A percentile compares a stretch with the other conserved stretches of the same genome.
Evolutionary conservation across 108 stramenopile genomes (phyloP).

Genomic region (Fistulifera solaris): DNA sequence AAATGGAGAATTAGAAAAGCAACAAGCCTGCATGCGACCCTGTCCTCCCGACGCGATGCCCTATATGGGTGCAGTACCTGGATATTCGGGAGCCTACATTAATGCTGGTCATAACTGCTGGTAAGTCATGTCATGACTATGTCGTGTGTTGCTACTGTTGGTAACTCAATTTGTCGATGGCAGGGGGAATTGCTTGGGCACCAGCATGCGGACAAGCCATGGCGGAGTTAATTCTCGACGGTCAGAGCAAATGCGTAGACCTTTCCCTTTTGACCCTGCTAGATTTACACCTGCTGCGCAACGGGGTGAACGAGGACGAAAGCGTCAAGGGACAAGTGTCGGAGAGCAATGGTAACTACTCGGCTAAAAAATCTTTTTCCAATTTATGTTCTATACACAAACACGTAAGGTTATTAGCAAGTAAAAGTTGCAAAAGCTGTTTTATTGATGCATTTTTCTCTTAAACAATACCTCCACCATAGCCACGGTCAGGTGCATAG

Average conservation of each 20-base stretch:
- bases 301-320: conserved; percentile 62
- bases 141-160: neutral
- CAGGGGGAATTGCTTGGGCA: conserved; percentile 89
- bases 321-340: conserved; percentile 48
- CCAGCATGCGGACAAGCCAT: conserved; percentile 85
- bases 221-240: conserved; percentile 83
- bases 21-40: conserved; percentile 62
- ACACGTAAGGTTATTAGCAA: no score
- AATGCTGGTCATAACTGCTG: conserved; percentile 97
- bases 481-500: conserved; percentile 82
- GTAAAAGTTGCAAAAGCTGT: no score
- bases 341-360: conserved; percentile 77
- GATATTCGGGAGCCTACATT: conserved; percentile 73
- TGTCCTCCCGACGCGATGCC: conserved; percentile 87
- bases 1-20: conserved; percentile 45
- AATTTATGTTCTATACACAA: no score
- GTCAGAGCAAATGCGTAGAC: conserved; percentile 37
- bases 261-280: conserved; percentile 64
- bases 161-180: neutral
- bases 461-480: conserved; percentile 87
- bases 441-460: neutral
- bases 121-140: conserved; percentile 15
- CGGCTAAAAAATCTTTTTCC: no score
- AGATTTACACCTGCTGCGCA: conserved; percentile 39
- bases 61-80: conserved; percentile 85